These are phyloP conservation scores for Phoma sp. DNA, from an alignment of 2,329 filamentous ascomycete genomes.

Conservation along the genomic window DNA sequence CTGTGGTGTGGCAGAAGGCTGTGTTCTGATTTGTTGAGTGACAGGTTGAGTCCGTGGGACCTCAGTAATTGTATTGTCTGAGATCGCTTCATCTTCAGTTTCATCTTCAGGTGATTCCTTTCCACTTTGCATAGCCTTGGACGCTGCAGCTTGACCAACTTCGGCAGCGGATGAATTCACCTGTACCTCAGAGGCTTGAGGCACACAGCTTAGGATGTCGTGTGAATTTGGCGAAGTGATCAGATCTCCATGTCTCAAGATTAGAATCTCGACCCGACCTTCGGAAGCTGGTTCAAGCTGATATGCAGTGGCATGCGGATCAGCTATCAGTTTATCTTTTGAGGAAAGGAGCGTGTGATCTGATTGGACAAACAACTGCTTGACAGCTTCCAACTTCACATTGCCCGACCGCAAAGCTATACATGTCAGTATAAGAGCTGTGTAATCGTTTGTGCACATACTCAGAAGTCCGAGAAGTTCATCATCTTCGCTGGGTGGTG, in stretches of 20 bases:
- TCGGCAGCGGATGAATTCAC: constrained; percentile 41
- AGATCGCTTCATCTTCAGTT: constrained; percentile 35
- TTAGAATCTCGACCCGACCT: constrained; percentile 29
- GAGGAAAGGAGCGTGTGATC: not conserved
- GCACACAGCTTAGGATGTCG: constrained; percentile 22
- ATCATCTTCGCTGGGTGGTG: not conserved
- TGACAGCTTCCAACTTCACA: constrained; percentile 36
- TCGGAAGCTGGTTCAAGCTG: constrained; percentile 25
- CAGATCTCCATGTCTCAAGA: constrained; percentile 37
- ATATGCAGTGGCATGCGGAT: constrained; percentile 23
- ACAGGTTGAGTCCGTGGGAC: constrained; percentile 24
- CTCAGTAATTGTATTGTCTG: constrained; percentile 25
- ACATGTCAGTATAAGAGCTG: constrained; percentile 1
- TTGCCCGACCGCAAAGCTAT: constrained; percentile 27
- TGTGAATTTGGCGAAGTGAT: constrained; percentile 23
- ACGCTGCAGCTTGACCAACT: constrained; percentile 4
- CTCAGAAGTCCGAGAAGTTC: constrained; percentile 27
- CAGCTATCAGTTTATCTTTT: not conserved
- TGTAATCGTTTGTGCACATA: constrained; percentile 10
- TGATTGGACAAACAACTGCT: constrained; percentile 27
- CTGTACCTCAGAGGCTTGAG: constrained; percentile 33
- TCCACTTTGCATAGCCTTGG: constrained; percentile 3
- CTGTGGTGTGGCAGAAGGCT: constrained; percentile 30
- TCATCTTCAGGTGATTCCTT: constrained; percentile 22
- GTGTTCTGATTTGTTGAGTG: constrained; percentile 16